Conservation (phyloP, 2,329 filamentous ascomycete species). For the Pseudogymnoascus sp. region DNA sequence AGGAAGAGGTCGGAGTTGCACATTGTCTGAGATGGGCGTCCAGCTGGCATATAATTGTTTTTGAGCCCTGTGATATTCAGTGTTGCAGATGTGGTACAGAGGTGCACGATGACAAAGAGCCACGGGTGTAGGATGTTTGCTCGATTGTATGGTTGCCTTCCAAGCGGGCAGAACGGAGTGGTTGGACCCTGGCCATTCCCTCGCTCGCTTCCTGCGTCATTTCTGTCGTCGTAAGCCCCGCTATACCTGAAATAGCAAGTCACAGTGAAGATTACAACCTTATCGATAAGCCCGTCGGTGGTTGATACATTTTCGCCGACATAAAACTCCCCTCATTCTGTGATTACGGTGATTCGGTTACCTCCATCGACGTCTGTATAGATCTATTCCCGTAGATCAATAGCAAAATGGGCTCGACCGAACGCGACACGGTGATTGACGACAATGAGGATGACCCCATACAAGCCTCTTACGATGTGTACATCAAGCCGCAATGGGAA, state of each 20-base stretch:
- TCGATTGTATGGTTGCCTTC: slow-evolving; percentile 1
- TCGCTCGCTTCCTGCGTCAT: slow-evolving; percentile 2
- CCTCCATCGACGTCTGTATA: not conserved
- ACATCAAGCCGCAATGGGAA: slow-evolving; percentile 66
- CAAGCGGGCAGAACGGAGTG: not conserved
- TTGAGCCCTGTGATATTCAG: not conserved
- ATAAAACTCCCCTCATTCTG: slow-evolving; percentile 7
- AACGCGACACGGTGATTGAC: not conserved
- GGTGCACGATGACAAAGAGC: not conserved
- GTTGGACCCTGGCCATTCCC: not conserved
- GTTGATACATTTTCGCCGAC: slow-evolving; percentile 8
- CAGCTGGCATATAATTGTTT: not conserved
- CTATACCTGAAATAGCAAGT: not conserved
- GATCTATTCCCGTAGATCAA: not conserved
- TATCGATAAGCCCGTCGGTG: slow-evolving; percentile 8
- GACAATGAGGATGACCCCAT: slow-evolving; percentile 52
- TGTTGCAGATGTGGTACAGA: not conserved
- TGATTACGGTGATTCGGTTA: not conserved
- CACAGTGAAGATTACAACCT: not conserved
- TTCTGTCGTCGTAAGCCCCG: slow-evolving; percentile 8
- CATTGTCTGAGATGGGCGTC: slow-evolving; percentile 34
- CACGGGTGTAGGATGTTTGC: not conserved
- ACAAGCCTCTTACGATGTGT: slow-evolving; percentile 71
- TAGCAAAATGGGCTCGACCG: slow-evolving; percentile 4
- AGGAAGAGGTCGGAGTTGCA: slow-evolving; percentile 56